Evolutionary conservation across 1,139 yeast genomes (phyloP), one percentile per base, ranked within the genome.

Genomic region (Hyphopichia buzzinii): DNA sequence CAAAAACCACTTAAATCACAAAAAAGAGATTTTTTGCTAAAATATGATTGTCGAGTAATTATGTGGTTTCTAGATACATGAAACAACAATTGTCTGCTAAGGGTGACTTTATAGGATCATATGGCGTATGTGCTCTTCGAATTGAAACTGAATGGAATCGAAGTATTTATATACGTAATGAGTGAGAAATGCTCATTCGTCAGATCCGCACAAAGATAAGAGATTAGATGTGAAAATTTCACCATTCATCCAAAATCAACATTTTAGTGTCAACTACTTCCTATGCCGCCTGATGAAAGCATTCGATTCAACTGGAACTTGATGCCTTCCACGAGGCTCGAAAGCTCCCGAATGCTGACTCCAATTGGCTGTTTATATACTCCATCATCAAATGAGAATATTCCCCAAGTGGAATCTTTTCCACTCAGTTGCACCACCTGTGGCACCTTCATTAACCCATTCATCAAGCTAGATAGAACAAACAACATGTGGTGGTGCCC

Each of bases 251-350:
- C 10, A 27, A 17, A n/a, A n/a, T n/a, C n/a, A n/a, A n/a, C n/a
- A n/a, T n/a, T n/a, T n/a, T n/a, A n/a, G n/a, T n/a, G n/a, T n/a
- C n/a, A n/a, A n/a, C n/a, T n/a, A n/a, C n/a, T n/a, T n/a, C n/a
- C 10, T n/a, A 17, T 14, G n/a, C 7, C 12, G 36, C 15, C 50
- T 29, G 65, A n/a, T n/a, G n/a, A 58, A 33, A 70, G 71, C 17
- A 63, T 67, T 23, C 59, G 71, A 29, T 77, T 77, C 64, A 77
- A 77, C 47, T 79, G 82, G 83, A 74, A 77, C 49, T 62, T 74
- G 2, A 70, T 79, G 44, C 74, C 75, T 1, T 54, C 62, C 16
- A 68, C 74, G 0, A 50, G 70, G 26, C 47, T 66, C 7, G 74
- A 69, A 39, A 62, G 57, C 7, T 49, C 62, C 0, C 59, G 51